Evolutionary conservation across 805 yeast species (phyloP).

Genomic region (Lipomyces yamadae): DNA sequence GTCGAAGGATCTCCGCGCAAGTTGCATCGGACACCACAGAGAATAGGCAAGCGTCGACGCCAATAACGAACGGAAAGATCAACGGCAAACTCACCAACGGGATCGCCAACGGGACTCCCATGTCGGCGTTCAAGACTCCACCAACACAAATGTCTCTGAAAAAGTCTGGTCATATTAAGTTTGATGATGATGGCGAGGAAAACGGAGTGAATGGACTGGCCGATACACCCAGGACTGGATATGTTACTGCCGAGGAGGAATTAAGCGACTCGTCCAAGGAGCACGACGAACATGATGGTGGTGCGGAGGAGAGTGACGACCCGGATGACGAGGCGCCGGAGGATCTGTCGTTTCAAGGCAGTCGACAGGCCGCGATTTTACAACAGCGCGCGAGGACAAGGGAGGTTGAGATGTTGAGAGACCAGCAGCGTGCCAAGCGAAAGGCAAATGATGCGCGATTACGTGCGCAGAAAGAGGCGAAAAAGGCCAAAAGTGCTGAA

Average conservation of each 20-base stretch:
- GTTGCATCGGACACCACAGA: not conserved
- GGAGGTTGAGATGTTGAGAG: conserved; percentile 5
- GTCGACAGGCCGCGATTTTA: not conserved
- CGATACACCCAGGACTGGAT: conserved; percentile 25
- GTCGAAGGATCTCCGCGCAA: not conserved
- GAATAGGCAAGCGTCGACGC: not conserved
- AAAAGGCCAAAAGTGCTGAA: conserved; percentile 11
- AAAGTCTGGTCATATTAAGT: conserved; percentile 20
- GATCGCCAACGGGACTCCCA: conserved; percentile 10
- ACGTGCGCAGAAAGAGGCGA: conserved; percentile 20
- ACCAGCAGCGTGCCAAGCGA: conserved; percentile 13
- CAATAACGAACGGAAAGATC: not conserved
- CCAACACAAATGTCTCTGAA: conserved; percentile 5
- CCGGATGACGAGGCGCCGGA: conserved; percentile 35
- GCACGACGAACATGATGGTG: not conserved
- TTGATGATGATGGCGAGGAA: conserved; percentile 14
- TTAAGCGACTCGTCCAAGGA: not conserved
- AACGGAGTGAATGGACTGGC: conserved; percentile 10
- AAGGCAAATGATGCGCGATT: conserved; percentile 11
- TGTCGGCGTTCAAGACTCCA: conserved; percentile 14
- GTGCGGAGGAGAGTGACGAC: conserved; percentile 14
- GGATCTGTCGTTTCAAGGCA: conserved; percentile 29
- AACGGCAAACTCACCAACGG: not conserved
- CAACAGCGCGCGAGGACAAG: conserved; percentile 1
- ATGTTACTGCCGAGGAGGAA: conserved; percentile 30